These are phyloP conservation scores for Paraconiothyrium brasiliense DNA, from an alignment of 2,329 filamentous ascomycete genomes.

Conservation along the genomic window DNA sequence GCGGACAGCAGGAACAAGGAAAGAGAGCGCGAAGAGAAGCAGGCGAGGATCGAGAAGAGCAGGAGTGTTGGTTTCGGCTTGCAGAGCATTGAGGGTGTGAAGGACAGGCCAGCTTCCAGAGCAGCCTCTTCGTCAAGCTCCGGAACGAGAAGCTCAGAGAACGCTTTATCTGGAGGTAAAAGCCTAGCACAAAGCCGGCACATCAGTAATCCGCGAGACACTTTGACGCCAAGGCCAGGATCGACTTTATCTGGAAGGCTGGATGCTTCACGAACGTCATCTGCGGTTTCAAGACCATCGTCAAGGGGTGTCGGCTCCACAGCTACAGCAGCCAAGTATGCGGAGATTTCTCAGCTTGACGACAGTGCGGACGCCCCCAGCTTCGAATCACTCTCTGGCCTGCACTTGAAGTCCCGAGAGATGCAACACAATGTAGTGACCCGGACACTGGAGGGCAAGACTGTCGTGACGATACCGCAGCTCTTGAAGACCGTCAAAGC, in stretches of 20 bases:
- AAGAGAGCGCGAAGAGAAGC: conserved; percentile 55
- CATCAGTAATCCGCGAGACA: conserved; percentile 26
- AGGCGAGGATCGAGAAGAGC: conserved; percentile 53
- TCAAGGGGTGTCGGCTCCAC: conserved; percentile 31
- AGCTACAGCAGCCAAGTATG: conserved; percentile 39
- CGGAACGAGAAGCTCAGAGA: conserved; percentile 30
- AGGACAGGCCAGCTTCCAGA: conserved; percentile 36
- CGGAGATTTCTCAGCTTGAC: conserved; percentile 41
- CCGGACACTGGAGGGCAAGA: conserved; percentile 80
- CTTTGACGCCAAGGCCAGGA: conserved; percentile 29
- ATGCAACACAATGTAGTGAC: conserved; percentile 83
- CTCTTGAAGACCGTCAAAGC: conserved; percentile 82
- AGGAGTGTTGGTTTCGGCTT: conserved; percentile 54
- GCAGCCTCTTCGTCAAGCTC: conserved; percentile 40
- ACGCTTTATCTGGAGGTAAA: conserved; percentile 28
- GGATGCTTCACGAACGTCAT: conserved; percentile 31
- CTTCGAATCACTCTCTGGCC: conserved; percentile 83
- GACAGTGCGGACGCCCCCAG: conserved; percentile 61
- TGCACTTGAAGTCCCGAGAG: conserved; percentile 84
- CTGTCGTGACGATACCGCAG: conserved; percentile 79
- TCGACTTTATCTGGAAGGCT: conserved; percentile 35
- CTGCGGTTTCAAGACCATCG: conserved; percentile 34
- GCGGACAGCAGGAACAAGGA: conserved; percentile 68
- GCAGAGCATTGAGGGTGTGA: conserved; percentile 37
- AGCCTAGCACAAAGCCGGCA: conserved; percentile 30